Percentiles rank a stretch among this genome's conserved stretches.
These are phyloP conservation scores for Alternaria ethzedia DNA, from an alignment of 2,329 filamentous ascomycete species.

Conservation along the genomic window DNA sequence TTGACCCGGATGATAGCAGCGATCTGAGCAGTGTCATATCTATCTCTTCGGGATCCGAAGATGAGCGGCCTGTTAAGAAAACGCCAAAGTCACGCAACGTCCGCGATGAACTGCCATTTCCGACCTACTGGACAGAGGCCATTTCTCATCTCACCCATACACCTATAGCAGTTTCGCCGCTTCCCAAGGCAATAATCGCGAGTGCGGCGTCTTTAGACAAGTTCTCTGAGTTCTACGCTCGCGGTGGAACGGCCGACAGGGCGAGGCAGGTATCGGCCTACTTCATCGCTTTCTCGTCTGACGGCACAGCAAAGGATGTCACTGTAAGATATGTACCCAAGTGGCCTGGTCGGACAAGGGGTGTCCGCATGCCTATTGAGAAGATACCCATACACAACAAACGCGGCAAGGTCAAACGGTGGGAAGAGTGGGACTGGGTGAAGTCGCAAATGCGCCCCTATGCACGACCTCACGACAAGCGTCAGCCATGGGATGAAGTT, in stretches of 20 bases:
- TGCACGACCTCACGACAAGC: conserved; percentile 56
- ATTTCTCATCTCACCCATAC: conserved; percentile 81
- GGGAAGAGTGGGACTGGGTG: conserved; percentile 89
- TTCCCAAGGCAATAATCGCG: conserved; percentile 56
- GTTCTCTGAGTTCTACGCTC: conserved; percentile 77
- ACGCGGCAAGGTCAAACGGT: conserved; percentile 76
- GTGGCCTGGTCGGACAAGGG: conserved; percentile 89
- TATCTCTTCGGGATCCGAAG: conserved; percentile 57
- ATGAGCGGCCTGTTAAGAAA: conserved; percentile 57
- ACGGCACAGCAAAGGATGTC: conserved; percentile 92
- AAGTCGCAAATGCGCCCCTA: conserved; percentile 79
- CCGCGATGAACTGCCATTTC: conserved; percentile 79
- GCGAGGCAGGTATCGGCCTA: conserved; percentile 91
- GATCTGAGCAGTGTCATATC: conserved; percentile 52
- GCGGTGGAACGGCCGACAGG: conserved; percentile 82
- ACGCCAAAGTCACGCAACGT: conserved; percentile 58
- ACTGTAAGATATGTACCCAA: conserved; percentile 88
- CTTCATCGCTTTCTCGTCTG: conserved; percentile 78
- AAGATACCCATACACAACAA: conserved; percentile 81
- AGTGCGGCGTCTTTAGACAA: conserved; percentile 73
- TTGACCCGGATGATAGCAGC: conserved; percentile 52
- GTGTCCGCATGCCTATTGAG: conserved; percentile 76
- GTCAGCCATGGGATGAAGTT: conserved; percentile 75
- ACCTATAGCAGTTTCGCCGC: conserved; percentile 78
- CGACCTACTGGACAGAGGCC: conserved; percentile 93